Percentiles rank a stretch among this genome's conserved stretches.
Conservation (phyloP, 805 yeast genomes). For the Spathaspora arborariae region DNA sequence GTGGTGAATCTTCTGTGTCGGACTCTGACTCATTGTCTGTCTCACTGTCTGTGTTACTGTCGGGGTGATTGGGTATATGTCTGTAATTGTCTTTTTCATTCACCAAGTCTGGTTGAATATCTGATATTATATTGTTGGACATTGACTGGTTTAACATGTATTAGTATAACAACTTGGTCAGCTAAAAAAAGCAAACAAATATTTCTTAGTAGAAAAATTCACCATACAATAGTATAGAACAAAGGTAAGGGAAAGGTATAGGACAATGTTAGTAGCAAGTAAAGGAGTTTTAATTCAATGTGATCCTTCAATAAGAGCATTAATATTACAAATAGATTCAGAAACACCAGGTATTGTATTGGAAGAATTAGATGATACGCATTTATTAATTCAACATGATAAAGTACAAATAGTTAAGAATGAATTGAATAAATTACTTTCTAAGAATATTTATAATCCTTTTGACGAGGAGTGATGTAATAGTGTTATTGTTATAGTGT, state of each 20-base stretch:
- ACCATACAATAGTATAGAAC: no score
- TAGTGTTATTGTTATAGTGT: neutral
- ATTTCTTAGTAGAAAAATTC: no score
- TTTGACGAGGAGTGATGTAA: slow-evolving; percentile 51
- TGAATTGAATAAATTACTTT: slow-evolving; percentile 70
- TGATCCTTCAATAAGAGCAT: slow-evolving; percentile 90
- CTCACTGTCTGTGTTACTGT: slow-evolving; percentile 3
- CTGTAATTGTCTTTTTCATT: neutral
- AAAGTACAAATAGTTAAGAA: slow-evolving; percentile 72
- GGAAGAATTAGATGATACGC: slow-evolving; percentile 89
- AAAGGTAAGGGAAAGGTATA: neutral
- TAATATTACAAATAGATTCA: slow-evolving; percentile 79
- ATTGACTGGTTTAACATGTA: no score
- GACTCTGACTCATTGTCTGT: slow-evolving; percentile 11
- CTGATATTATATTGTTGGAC: no score
- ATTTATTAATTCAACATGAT: slow-evolving; percentile 72
- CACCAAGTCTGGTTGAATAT: neutral
- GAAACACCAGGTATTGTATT: slow-evolving; percentile 63
- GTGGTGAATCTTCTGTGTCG: slow-evolving; percentile 46
- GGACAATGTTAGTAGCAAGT: slow-evolving; percentile 38
- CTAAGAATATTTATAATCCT: slow-evolving; percentile 84
- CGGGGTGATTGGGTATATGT: neutral
- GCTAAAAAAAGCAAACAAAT: neutral
- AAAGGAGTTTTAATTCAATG: slow-evolving; percentile 48
- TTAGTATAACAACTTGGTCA: no score